Percentiles rank a stretch among this genome's conserved stretches.
Conservation (phyloP, 2,329 filamentous ascomycete genomes). For the Epichloe hybrida region DNA sequence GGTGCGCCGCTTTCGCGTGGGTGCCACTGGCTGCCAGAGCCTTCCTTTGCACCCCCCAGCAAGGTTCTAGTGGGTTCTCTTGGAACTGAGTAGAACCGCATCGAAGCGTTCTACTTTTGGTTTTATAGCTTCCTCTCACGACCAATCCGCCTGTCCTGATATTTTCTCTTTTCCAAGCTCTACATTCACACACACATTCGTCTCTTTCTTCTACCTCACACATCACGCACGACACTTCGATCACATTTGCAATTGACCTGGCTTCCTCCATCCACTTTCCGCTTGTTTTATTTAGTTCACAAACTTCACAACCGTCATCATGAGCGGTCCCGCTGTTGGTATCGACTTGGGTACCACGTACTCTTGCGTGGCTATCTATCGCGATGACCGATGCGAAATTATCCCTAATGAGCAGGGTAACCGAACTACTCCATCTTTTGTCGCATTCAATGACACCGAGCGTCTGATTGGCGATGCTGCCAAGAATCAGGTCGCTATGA, state of each 20-base stretch:
- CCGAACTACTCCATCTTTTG: conserved; percentile 68
- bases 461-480: conserved; percentile 94
- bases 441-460: conserved; percentile 94
- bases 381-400: conserved; percentile 61
- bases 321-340: conserved; percentile 54
- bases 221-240: background rate
- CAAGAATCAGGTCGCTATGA: conserved; percentile 98
- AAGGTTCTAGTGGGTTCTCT: conserved; percentile 22
- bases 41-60: conserved; percentile 24
- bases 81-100: conserved; percentile 30
- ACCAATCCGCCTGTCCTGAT: conserved; percentile 3
- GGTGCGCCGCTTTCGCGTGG: background rate
- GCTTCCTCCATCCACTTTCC: background rate
- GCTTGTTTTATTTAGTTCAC: conserved; percentile 10
- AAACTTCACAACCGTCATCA: conserved; percentile 19
- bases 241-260: background rate
- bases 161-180: background rate
- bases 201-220: conserved; percentile 4
- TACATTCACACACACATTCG: too few species aligned
- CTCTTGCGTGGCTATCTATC: conserved; percentile 83
- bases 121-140: conserved; percentile 23
- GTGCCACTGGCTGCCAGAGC: conserved; percentile 2
- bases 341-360: conserved; percentile 92
- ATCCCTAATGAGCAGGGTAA: conserved; percentile 80
- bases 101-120: conserved; percentile 25